Percentiles rank a stretch among this genome's conserved stretches.
Conservation (phyloP, 2,329 filamentous ascomycete genomes). For the Diaporthe sp. region DNA sequence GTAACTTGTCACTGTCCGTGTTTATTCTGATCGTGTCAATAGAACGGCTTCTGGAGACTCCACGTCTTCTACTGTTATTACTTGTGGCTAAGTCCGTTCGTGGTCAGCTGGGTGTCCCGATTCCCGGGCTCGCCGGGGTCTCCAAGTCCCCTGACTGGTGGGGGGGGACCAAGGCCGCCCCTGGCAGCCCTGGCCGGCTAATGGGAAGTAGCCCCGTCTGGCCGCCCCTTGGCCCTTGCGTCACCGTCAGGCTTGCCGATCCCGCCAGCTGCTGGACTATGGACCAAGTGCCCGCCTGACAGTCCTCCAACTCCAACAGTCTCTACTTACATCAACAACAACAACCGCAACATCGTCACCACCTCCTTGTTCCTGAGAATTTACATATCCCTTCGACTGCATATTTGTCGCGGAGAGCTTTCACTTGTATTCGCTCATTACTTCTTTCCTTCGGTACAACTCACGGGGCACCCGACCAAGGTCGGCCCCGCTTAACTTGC, state of each 20-base stretch:
- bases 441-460: not conserved
- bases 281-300: conserved; percentile 16
- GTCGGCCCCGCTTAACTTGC: conserved; percentile 27
- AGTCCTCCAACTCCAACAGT: not conserved
- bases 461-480: not conserved
- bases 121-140: not conserved
- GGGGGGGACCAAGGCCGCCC: not conserved
- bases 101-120: not conserved
- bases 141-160: conserved; percentile 13
- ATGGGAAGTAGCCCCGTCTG: not conserved
- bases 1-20: not conserved
- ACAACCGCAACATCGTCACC: not conserved
- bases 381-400: not conserved
- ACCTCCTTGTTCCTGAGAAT: not conserved
- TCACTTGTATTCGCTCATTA: not conserved
- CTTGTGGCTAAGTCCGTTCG: not conserved
- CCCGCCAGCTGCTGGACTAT: not conserved
- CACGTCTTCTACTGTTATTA: not conserved
- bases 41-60: not conserved
- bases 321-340: not conserved
- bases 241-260: conserved; percentile 13
- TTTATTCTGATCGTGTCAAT: not conserved
- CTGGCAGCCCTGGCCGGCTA: not conserved
- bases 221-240: conserved; percentile 16
- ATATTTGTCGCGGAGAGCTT: not conserved